Conservation (phyloP, 257 asterid species). For the Datura wrightii region DNA sequence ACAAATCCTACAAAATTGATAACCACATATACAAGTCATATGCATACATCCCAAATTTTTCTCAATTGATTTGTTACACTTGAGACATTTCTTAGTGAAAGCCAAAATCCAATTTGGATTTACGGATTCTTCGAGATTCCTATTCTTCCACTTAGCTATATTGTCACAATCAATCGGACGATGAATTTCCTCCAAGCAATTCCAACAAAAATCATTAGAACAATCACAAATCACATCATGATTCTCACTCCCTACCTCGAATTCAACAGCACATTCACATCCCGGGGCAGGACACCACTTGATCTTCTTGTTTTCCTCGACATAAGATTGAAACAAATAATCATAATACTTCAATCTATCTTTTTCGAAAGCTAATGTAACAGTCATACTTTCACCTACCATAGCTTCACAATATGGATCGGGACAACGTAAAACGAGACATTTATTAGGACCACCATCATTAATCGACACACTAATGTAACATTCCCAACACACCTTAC, state of each 20-base stretch:
- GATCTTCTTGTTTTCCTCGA: slow-evolving; percentile 16
- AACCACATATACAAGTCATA: slow-evolving; percentile 29
- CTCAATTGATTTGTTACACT: slow-evolving; percentile 24
- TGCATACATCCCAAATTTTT: slow-evolving; percentile 39
- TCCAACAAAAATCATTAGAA: slow-evolving; percentile 34
- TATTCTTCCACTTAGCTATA: not conserved
- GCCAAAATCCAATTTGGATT: slow-evolving; percentile 30
- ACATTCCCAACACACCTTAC: not conserved
- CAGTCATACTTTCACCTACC: slow-evolving; percentile 14
- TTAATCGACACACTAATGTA: slow-evolving; percentile 21
- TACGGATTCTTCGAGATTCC: not conserved
- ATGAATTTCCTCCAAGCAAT: slow-evolving; percentile 36
- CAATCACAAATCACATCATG: slow-evolving; percentile 32
- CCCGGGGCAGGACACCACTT: slow-evolving; percentile 34
- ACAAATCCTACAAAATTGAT: slow-evolving; percentile 40
- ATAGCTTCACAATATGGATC: not conserved
- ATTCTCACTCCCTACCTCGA: not conserved
- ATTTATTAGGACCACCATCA: slow-evolving; percentile 20
- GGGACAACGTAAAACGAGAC: slow-evolving; percentile 26
- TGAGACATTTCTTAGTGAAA: slow-evolving; percentile 32
- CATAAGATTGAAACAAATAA: slow-evolving; percentile 19
- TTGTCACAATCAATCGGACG: slow-evolving; percentile 35
- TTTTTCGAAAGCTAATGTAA: not conserved
- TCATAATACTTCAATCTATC: not conserved
- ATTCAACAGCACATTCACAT: slow-evolving; percentile 31